Percentiles rank a stretch among this genome's conserved stretches.
Evolutionary conservation across 2,329 filamentous ascomycete genomes (phyloP).

Genomic region (Colletotrichum liaoningense): DNA sequence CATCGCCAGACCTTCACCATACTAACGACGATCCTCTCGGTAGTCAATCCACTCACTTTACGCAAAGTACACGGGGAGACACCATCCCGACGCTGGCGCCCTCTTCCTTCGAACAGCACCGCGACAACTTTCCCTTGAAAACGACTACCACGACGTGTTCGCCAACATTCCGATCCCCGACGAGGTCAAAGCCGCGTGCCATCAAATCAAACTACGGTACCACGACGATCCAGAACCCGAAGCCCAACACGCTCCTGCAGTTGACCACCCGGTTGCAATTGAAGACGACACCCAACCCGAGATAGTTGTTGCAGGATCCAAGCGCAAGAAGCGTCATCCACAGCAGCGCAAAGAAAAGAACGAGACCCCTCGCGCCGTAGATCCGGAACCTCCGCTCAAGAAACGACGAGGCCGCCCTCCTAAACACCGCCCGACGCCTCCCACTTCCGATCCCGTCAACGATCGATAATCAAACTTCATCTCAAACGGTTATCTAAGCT

Average conservation of each 20-base stretch:
- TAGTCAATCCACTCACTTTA: slow-evolving; percentile 2
- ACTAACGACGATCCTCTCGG: neutral
- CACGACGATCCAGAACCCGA: neutral
- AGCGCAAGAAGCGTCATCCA: neutral
- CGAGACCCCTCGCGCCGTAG: no score
- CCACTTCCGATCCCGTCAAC: neutral
- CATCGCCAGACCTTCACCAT: neutral
- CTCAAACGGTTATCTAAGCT: neutral
- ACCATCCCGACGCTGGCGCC: neutral
- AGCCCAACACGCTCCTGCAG: neutral
- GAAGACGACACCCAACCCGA: neutral
- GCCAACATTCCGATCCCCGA: slow-evolving; percentile 3
- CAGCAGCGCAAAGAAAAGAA: neutral
- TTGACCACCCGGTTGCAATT: neutral
- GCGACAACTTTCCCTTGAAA: neutral
- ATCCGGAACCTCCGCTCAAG: neutral
- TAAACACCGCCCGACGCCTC: neutral
- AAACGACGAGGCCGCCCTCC: neutral
- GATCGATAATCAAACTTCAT: neutral
- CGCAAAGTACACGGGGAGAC: neutral
- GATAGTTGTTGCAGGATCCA: neutral
- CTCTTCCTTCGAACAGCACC: neutral
- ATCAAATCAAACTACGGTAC: neutral
- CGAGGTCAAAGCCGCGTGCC: neutral
- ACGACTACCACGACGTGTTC: neutral